phyloP scores from a whole-genome alignment of 352 stramenopile genomes.

The Peronospora destructor region DNA sequence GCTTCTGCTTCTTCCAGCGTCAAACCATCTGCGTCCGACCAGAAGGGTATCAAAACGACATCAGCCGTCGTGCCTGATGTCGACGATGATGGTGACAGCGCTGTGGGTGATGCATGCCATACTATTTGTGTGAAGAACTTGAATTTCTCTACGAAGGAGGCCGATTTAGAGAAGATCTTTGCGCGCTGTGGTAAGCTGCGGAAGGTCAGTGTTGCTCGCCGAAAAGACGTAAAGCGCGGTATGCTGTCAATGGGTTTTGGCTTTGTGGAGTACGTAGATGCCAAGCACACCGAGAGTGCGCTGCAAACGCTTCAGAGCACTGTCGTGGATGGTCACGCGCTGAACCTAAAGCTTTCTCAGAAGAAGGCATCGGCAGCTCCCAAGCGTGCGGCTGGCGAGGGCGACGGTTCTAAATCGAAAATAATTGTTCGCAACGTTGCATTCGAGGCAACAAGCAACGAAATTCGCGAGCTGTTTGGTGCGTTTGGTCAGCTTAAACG shows the following conservation, averaged over 20 bases:
- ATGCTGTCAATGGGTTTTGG: constrained; percentile 97
- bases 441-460: constrained; percentile 95
- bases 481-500: constrained; percentile 96
- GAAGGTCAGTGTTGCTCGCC: constrained; percentile 82
- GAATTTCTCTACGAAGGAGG: constrained; percentile 94
- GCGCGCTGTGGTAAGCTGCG: constrained; percentile 62
- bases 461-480: constrained; percentile 95
- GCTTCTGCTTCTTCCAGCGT: constrained; percentile 13
- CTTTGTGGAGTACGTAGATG: constrained; percentile 96
- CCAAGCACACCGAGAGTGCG: constrained; percentile 82
- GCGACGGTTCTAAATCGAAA: constrained; percentile 83
- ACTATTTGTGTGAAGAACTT: constrained; percentile 99
- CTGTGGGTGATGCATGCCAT: constrained; percentile 54
- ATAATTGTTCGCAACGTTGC: constrained; percentile 98
- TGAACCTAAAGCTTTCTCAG: constrained; percentile 92
- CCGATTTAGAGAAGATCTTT: constrained; percentile 70
- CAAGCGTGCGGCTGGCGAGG: constrained; percentile 37
- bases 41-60: constrained; percentile 55
- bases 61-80: constrained; percentile 43
- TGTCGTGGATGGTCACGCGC: constrained; percentile 91
- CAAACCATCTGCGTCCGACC: constrained; percentile 14
- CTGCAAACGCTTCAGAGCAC: constrained; percentile 68
- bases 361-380: constrained; percentile 57
- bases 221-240: constrained; percentile 73
- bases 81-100: constrained; percentile 60